These are phyloP conservation scores for Amauroascus verrucosus DNA, from an alignment of 2,329 filamentous ascomycete genomes.

Conservation along the genomic window DNA sequence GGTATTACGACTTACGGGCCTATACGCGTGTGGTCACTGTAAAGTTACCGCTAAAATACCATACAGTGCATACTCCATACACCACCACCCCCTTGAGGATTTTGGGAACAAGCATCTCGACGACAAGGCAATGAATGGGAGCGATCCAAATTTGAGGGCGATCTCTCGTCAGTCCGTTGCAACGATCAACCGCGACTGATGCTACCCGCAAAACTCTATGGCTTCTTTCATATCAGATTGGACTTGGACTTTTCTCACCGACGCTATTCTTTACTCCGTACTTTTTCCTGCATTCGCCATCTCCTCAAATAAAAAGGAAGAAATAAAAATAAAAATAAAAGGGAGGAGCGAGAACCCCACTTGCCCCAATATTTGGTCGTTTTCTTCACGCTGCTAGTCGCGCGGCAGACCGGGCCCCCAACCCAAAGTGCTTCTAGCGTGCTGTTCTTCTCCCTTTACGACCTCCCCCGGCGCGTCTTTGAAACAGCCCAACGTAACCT, in stretches of 20 bases:
- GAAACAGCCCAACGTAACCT: conserved; percentile 10
- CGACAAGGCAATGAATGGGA: not conserved
- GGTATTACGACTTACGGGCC: no score
- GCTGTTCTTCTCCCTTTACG: not conserved
- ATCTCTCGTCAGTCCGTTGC: not conserved
- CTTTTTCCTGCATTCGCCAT: no score
- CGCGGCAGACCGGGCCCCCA: conserved; percentile 8
- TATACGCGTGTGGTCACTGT: no score
- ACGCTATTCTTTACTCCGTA: no score
- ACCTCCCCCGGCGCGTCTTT: not conserved
- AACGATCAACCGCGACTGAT: not conserved
- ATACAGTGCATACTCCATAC: no score
- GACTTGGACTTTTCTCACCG: no score
- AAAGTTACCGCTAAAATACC: not conserved
- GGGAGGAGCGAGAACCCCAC: no score
- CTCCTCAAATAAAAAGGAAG: no score
- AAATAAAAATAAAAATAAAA: no score
- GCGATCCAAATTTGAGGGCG: not conserved
- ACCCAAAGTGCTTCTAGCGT: not conserved
- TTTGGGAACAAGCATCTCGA: not conserved
- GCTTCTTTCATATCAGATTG: no score
- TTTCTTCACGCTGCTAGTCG: conserved; percentile 5
- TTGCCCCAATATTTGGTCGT: no score
- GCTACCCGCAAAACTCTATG: not conserved
- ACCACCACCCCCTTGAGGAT: not conserved